phyloP scores from a whole-genome alignment of 768 basidiomycete species.

The Suillus weaverae region DNA sequence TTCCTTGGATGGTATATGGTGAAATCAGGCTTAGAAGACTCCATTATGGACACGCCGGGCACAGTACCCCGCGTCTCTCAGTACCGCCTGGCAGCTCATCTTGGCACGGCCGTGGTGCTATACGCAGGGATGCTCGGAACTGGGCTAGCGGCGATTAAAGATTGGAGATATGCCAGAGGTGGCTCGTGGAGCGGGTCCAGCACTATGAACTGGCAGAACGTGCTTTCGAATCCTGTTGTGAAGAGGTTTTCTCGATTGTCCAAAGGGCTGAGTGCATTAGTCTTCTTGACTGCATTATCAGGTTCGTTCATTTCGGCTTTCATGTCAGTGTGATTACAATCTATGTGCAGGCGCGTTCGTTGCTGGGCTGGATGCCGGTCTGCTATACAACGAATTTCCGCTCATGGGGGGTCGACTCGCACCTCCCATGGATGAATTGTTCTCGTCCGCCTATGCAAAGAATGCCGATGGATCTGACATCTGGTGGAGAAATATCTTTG shows the following conservation, averaged over 20 bases:
- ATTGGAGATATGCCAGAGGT: constrained; percentile 69
- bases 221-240: constrained; percentile 57
- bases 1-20: constrained; percentile 99
- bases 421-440: constrained; percentile 82
- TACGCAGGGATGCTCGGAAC: constrained; percentile 90
- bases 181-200: constrained; percentile 59
- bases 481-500: constrained; percentile 97
- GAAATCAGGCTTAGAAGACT: constrained; percentile 88
- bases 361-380: constrained; percentile 93
- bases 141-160: constrained; percentile 72
- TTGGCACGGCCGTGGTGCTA: constrained; percentile 88
- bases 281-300: constrained; percentile 90
- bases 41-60: constrained; percentile 74
- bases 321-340: constrained; percentile 1
- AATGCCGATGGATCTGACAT: constrained; percentile 65
- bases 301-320: constrained; percentile 48
- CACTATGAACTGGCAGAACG: constrained; percentile 41
- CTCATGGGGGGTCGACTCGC: constrained; percentile 87
- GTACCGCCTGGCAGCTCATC: constrained; percentile 92
- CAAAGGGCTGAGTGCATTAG: constrained; percentile 68
- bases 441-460: constrained; percentile 74
- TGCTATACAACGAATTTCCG: constrained; percentile 98
- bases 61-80: constrained; percentile 95
- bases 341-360: constrained; percentile 83
- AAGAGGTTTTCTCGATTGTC: constrained; percentile 58